Conservation (phyloP, 352 stramenopile genomes). For the Phytopythium boreale region DNA sequence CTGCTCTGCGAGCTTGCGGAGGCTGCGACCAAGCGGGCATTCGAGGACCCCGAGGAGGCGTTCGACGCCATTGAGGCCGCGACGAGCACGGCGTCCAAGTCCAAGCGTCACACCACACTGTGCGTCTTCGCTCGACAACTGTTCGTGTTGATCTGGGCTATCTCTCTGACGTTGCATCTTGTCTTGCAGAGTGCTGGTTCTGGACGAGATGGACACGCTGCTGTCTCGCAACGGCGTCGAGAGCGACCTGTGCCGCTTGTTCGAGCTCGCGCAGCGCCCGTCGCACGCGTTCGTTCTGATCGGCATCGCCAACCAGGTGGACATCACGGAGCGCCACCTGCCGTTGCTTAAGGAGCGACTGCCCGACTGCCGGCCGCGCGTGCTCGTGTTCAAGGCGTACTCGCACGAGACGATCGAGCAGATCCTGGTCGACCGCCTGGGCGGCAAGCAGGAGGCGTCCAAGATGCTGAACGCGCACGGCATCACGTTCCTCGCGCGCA, state of each 20-base stretch:
- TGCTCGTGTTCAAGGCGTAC: constrained; percentile 83
- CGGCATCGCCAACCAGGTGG: constrained; percentile 82
- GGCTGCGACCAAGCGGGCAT: constrained; percentile 44
- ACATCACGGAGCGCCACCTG: constrained; percentile 82
- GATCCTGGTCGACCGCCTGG: constrained; percentile 71
- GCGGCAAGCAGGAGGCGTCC: constrained; percentile 30
- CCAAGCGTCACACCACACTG: constrained; percentile 48
- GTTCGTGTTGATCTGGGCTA: neutral
- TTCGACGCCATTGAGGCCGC: constrained; percentile 65
- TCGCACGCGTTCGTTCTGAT: constrained; percentile 69
- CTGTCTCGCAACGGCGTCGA: constrained; percentile 66
- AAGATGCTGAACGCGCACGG: constrained; percentile 68
- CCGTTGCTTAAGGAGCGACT: constrained; percentile 51
- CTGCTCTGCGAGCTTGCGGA: constrained; percentile 62
- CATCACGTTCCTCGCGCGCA: constrained; percentile 75
- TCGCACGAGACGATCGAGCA: constrained; percentile 70
- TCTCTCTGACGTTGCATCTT: neutral
- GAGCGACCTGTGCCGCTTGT: constrained; percentile 67
- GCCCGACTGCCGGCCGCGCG: constrained; percentile 45
- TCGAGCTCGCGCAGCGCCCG: constrained; percentile 65
- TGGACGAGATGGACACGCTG: constrained; percentile 83
- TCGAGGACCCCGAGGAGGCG: constrained; percentile 37
- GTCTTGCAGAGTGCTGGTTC: constrained; percentile 47
- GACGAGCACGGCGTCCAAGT: constrained; percentile 24
- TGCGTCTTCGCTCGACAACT: constrained; percentile 10